Base-by-base conservation (phyloP, 345 rosid species). In the Acer saccharum region DNA sequence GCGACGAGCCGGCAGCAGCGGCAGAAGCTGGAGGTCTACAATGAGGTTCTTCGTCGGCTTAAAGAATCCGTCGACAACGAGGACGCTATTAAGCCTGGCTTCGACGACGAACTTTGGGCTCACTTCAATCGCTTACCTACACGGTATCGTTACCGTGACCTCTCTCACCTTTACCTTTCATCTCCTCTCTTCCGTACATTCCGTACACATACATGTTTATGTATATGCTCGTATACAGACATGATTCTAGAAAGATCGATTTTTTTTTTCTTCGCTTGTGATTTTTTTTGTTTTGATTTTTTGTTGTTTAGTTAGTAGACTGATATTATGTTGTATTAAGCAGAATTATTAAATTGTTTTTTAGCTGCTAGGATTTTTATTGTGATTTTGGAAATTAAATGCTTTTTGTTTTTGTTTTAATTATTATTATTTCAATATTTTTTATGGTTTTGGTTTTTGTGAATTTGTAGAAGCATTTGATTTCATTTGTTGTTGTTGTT, bases 81-180 rank as follows among this genome's bases (percentile, higher is more conserved):
- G 10, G 98, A 94, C 78, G 72, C 93, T 8, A 83, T 82, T 85
- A 88, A 55, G 23, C 90, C 95, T 44, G 87, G 82, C 55, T 96
- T 96, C 79, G 89, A 88, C 16, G 92, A 96, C 21, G 88, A 94
- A 44, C 98, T 96, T 63, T 96, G 95, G 99, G 50, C 89, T 75
- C 99, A 96, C 91, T 96, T 96, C 86, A 87, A 77, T 68, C 97
- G 98, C 55, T 97, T 96, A 60, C 98, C 99, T 21, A 79, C 93
- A 54, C 84, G 99, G 99, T 96, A 83, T 43, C 17, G 27, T n/a
- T 18, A 18, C 11, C 21, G 23, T 58, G 21, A 4, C 7, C 18
- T 52, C 57, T 54, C 64, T 60, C 10, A 69, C 14, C 74, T 14
- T 43, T 66, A 14, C 78, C 41, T 16, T 44, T 43, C n/a, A 9